A percentile compares a stretch with the other conserved stretches of the same genome.
These are phyloP conservation scores for Backusella macrospora DNA, from an alignment of 192 early-diverging fungal genomes.

Conservation along the genomic window DNA sequence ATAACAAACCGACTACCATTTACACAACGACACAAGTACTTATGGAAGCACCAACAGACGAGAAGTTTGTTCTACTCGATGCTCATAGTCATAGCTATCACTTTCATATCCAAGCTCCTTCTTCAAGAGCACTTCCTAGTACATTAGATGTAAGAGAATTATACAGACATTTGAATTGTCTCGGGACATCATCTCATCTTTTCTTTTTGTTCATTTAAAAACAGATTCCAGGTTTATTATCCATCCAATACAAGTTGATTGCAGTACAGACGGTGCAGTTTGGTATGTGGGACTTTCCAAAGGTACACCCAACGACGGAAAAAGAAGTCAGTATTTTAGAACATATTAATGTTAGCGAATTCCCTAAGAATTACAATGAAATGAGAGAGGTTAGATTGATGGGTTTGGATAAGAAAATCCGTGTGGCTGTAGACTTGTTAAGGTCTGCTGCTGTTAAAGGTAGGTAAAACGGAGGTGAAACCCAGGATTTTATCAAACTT, in stretches of 20 bases:
- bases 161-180: no score
- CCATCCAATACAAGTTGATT: background rate
- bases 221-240: background rate
- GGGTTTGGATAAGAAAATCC: background rate
- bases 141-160: background rate
- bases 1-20: background rate
- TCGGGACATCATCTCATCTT: background rate
- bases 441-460: slow-evolving; percentile 19
- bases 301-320: background rate
- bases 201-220: background rate
- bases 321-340: background rate
- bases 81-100: background rate
- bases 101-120: background rate
- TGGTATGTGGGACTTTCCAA: background rate
- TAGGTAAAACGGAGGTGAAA: background rate
- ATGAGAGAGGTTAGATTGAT: background rate
- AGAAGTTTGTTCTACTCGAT: background rate
- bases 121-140: background rate
- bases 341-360: background rate
- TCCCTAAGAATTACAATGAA: background rate
- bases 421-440: background rate
- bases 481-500: background rate
- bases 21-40: background rate
- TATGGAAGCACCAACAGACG: background rate
- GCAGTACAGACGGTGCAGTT: background rate